Evolutionary conservation across 768 basidiomycete species (phyloP).

Genomic region (Dacryopinax primogenitus): DNA sequence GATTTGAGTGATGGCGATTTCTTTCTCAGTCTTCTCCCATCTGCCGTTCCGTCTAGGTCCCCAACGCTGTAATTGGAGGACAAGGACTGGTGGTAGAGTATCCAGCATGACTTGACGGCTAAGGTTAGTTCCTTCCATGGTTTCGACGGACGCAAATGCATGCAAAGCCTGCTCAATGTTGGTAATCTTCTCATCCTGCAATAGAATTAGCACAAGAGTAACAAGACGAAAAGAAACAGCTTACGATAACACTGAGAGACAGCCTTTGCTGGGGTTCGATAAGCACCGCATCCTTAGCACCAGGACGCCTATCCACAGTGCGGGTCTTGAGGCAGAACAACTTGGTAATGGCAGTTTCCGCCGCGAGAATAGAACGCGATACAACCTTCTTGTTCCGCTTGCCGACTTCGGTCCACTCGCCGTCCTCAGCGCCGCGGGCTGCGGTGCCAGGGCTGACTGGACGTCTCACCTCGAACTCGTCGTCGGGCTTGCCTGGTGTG

Average conservation of each 20-base stretch:
- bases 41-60: constrained; percentile 51
- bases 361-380: constrained; percentile 63
- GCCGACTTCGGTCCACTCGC: constrained; percentile 81
- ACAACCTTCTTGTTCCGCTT: constrained; percentile 68
- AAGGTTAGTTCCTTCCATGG: constrained; percentile 54
- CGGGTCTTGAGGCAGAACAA: constrained; percentile 92
- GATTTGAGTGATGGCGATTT: constrained; percentile 62
- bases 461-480: constrained; percentile 23
- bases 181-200: constrained; percentile 54
- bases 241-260: constrained; percentile 76
- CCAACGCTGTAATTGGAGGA: constrained; percentile 85
- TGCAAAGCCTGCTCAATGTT: constrained; percentile 74
- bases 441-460: constrained; percentile 23
- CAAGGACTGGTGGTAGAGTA: constrained; percentile 64
- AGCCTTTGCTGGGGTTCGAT: constrained; percentile 87
- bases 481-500: constrained; percentile 19
- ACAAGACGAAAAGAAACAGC: neutral
- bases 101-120: constrained; percentile 65
- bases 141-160: constrained; percentile 64
- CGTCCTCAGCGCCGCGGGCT: constrained; percentile 38
- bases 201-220: neutral
- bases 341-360: constrained; percentile 76
- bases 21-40: constrained; percentile 67
- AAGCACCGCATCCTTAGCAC: constrained; percentile 72
- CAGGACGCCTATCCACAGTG: constrained; percentile 65